These are phyloP conservation scores for Kwoniella mangroviensis DNA, from an alignment of 768 basidiomycete genomes.

Conservation along the genomic window DNA sequence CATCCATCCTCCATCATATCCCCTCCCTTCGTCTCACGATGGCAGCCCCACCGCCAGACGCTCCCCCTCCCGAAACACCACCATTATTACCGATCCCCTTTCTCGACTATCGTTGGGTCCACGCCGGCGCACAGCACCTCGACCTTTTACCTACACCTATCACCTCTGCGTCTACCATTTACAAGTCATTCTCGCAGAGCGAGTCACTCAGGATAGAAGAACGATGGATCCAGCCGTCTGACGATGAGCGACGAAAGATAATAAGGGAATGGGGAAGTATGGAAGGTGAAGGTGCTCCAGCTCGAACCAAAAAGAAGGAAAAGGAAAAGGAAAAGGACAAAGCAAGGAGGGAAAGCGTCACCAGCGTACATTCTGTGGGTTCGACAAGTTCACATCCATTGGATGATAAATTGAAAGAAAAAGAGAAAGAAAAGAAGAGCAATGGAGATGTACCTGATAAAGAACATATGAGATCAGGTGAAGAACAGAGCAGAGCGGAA, in stretches of 20 bases:
- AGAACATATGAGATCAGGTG: slow-evolving; percentile 26
- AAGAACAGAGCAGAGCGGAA: slow-evolving; percentile 31
- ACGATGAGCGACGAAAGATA: slow-evolving; percentile 31
- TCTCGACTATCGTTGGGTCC: slow-evolving; percentile 51
- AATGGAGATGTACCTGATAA: slow-evolving; percentile 12
- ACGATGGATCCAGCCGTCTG: slow-evolving; percentile 32
- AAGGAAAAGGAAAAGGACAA: slow-evolving; percentile 29
- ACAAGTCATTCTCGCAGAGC: slow-evolving; percentile 48
- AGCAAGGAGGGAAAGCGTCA: slow-evolving; percentile 27
- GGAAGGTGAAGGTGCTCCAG: slow-evolving; percentile 48
- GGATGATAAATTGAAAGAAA: slow-evolving; percentile 18
- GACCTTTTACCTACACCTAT: slow-evolving; percentile 53
- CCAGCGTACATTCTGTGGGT: slow-evolving; percentile 9
- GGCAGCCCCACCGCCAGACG: slow-evolving; percentile 15
- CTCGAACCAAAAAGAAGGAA: slow-evolving; percentile 30
- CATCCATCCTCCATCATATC: neutral
- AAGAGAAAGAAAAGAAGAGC: slow-evolving; percentile 18
- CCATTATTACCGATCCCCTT: slow-evolving; percentile 38
- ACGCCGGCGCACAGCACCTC: slow-evolving; percentile 55
- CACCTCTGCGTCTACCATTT: slow-evolving; percentile 47
- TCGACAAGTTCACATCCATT: slow-evolving; percentile 9
- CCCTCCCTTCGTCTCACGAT: slow-evolving; percentile 2
- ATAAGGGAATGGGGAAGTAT: slow-evolving; percentile 40
- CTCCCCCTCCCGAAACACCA: slow-evolving; percentile 20
- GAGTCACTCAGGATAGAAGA: slow-evolving; percentile 52